Percentiles rank a stretch among this genome's conserved stretches.
These are phyloP conservation scores for Patellaria atrata DNA, from an alignment of 495 filamentous ascomycete genomes.

Conservation along the genomic window DNA sequence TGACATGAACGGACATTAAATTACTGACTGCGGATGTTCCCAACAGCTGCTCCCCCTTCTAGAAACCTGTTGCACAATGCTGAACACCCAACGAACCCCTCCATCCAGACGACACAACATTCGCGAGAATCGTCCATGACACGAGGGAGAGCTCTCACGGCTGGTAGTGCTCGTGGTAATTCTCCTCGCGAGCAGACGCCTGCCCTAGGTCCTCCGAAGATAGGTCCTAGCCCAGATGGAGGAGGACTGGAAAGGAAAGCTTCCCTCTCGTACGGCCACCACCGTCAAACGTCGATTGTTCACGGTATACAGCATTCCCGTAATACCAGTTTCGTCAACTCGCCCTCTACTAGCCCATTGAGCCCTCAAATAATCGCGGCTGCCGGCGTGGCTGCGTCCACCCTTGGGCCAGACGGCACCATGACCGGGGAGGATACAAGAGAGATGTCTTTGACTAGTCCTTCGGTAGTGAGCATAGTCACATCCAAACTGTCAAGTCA, in stretches of 20 bases:
- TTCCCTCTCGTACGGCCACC: conserved; percentile 66
- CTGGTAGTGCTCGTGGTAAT: conserved; percentile 13
- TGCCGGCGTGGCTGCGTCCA: conserved; percentile 22
- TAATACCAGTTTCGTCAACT: conserved; percentile 58
- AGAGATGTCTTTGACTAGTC: conserved; percentile 16
- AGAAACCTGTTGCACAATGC: conserved; percentile 19
- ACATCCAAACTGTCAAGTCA: conserved; percentile 1
- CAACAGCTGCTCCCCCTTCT: conserved; percentile 17
- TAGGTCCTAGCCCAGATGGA: conserved; percentile 17
- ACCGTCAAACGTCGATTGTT: conserved; percentile 87
- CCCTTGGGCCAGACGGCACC: conserved; percentile 16
- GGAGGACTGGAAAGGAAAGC: conserved; percentile 51
- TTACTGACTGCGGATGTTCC: too few species aligned
- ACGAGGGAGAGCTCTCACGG: conserved; percentile 25
- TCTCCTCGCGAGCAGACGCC: conserved; percentile 24
- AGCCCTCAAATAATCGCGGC: conserved; percentile 72
- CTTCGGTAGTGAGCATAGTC: neutral
- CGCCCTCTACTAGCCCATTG: conserved; percentile 59
- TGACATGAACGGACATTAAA: too few species aligned
- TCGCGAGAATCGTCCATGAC: conserved; percentile 22
- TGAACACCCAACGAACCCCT: conserved; percentile 11
- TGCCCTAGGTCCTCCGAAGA: conserved; percentile 14
- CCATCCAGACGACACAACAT: conserved; percentile 10
- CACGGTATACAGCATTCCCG: conserved; percentile 89
- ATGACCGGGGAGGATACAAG: conserved; percentile 20